Base-by-base conservation (phyloP, 345 rosid species). In the Barbarea vulgaris region DNA sequence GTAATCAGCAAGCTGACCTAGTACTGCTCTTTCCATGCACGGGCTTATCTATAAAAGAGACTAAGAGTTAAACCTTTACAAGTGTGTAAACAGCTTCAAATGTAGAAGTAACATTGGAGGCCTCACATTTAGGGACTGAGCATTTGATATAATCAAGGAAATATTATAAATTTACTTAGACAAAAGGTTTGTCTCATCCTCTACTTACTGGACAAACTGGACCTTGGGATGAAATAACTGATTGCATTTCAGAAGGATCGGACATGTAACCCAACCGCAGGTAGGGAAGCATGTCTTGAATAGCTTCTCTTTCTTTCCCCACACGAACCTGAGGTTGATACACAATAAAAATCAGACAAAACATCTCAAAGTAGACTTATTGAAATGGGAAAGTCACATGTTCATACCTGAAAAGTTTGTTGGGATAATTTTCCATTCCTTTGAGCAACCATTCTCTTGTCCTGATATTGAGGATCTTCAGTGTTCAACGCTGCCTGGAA, bases 381-480 rank as follows among this genome's bases (percentile, higher is more conserved):
- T 24, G 55, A 33, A 53, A 33, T 25, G 34, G 53, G 12, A 6
- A 53, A n/a, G 39, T 55, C 47, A 39, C 28, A 52, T 3, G 11
- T 28, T 31, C 85, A 59, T 84, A 91, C 98, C 60, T 84, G 83
- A 74, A 94, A 94, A 69, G 51, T 83, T 78, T 94, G 98, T 19
- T 81, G 80, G 22, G 98, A 88, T 42, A 94, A 73, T 74, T 85
- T 94, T 44, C 93, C 95, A 61, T 91, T 94, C 83, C 95, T 90
- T 87, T 94, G 98, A 81, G 96, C 98, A 81, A 87, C 93, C 86
- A 94, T 64, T 83, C 98, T 85, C 82, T 94, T 94, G 69, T 94
- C 92, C 85, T 91, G 98, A 78, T 94, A 94, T 63, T 88, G 97
- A 82, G 98, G 97, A 82, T 94, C 98, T 69, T 90, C 97, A 0